Evolutionary conservation across 805 yeast genomes (phyloP).

Genomic region (Scheffersomyces ergatensis): DNA sequence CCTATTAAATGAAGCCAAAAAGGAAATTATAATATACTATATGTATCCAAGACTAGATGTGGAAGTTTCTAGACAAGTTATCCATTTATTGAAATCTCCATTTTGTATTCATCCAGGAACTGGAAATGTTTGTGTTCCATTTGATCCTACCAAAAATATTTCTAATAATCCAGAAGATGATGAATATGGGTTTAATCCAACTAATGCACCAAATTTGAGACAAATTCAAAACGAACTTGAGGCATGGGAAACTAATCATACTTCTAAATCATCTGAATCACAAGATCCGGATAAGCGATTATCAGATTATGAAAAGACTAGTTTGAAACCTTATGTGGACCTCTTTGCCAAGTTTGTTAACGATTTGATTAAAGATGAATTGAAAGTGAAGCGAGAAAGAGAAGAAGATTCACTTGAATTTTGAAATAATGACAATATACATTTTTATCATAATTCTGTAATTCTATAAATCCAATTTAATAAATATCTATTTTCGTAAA

Average conservation of each 20-base stretch:
- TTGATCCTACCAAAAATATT: constrained; percentile 46
- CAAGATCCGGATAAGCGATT: constrained; percentile 16
- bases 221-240: constrained; percentile 65
- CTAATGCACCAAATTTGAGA: constrained; percentile 71
- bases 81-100: constrained; percentile 92
- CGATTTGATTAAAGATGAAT: constrained; percentile 55
- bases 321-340: constrained; percentile 68
- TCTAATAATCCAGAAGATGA: constrained; percentile 33
- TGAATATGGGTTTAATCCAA: constrained; percentile 67
- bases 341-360: constrained; percentile 63
- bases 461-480: neutral
- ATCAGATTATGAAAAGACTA: constrained; percentile 60
- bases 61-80: constrained; percentile 85
- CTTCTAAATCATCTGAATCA: constrained; percentile 22
- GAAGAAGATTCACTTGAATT: constrained; percentile 33
- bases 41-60: constrained; percentile 91
- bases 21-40: constrained; percentile 75
- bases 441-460: neutral
- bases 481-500: neutral
- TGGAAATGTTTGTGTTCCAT: constrained; percentile 93
- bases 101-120: constrained; percentile 97
- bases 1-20: constrained; percentile 65
- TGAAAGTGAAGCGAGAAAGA: constrained; percentile 30
- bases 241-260: constrained; percentile 39
- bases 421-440: constrained; percentile 10